These are phyloP conservation scores for Ambrosia hybrid DNA, from an alignment of 140 eudicot species.

Conservation along the genomic window DNA sequence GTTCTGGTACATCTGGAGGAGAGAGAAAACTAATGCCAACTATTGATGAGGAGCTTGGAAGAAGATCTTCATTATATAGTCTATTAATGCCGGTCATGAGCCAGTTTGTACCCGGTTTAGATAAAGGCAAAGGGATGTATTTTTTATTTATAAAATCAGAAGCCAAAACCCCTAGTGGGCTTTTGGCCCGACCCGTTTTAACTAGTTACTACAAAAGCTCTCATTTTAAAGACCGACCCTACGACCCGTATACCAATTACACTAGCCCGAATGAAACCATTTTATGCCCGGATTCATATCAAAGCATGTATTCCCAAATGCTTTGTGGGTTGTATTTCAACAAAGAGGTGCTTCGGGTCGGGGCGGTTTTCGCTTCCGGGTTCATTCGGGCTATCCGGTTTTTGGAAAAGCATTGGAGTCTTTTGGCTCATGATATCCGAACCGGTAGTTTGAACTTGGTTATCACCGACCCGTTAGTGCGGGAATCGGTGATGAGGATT, in stretches of 20 bases:
- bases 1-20: slow-evolving; percentile 37
- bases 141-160: slow-evolving; percentile 28
- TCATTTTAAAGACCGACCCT: slow-evolving; percentile 25
- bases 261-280: slow-evolving; percentile 38
- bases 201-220: slow-evolving; percentile 36
- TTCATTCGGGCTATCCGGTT: slow-evolving; percentile 38
- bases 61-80: slow-evolving; percentile 25
- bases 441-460: slow-evolving; percentile 40
- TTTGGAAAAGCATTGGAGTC: slow-evolving; percentile 21
- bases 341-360: slow-evolving; percentile 24
- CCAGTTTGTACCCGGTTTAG: slow-evolving; percentile 30
- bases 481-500: slow-evolving; percentile 32
- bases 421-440: slow-evolving; percentile 42
- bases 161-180: slow-evolving; percentile 34
- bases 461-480: slow-evolving; percentile 2
- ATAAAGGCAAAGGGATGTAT: slow-evolving; percentile 35
- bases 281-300: slow-evolving; percentile 31
- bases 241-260: slow-evolving; percentile 25
- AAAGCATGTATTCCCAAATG: slow-evolving; percentile 40
- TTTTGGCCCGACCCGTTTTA: slow-evolving; percentile 29
- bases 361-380: slow-evolving; percentile 35
- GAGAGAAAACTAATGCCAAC: slow-evolving; percentile 42
- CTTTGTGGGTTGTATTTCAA: slow-evolving; percentile 27
- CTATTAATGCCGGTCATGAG: slow-evolving; percentile 34
- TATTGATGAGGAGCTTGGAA: slow-evolving; percentile 24